Percentiles rank a stretch among this genome's conserved stretches.
These are phyloP conservation scores for Cladorrhinum samala DNA, from an alignment of 495 filamentous ascomycete genomes.

Conservation along the genomic window DNA sequence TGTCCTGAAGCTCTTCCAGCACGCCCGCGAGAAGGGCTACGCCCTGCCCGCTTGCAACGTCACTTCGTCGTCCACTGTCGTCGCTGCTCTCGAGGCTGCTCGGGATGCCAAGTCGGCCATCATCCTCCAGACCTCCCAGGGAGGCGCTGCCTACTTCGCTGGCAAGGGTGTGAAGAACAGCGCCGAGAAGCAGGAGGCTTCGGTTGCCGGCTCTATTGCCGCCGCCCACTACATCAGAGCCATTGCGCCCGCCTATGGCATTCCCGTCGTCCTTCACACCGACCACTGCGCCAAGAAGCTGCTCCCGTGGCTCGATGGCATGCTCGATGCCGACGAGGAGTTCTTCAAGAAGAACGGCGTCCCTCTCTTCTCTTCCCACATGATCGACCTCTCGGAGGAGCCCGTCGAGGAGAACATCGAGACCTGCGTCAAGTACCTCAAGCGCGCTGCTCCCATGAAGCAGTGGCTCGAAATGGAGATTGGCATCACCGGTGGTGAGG, in stretches of 20 bases:
- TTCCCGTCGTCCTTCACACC: conserved; percentile 67
- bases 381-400: conserved; percentile 95
- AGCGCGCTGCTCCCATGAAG: conserved; percentile 89
- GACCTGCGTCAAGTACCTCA: conserved; percentile 83
- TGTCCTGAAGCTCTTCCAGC: conserved; percentile 76
- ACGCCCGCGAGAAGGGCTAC: conserved; percentile 76
- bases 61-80: conserved; percentile 84
- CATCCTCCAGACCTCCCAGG: conserved; percentile 43
- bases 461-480: conserved; percentile 97
- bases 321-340: conserved; percentile 84
- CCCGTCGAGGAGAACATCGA: conserved; percentile 79
- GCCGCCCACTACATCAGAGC: conserved; percentile 90
- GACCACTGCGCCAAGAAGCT: conserved; percentile 93
- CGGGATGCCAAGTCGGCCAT: conserved; percentile 81
- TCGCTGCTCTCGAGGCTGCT: conserved; percentile 87
- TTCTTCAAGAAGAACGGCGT: conserved; percentile 89
- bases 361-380: conserved; percentile 91
- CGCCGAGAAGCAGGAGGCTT: conserved; percentile 66
- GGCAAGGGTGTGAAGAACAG: conserved; percentile 88
- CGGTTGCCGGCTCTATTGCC: conserved; percentile 79
- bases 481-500: conserved; percentile 64
- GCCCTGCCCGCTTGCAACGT: conserved; percentile 86
- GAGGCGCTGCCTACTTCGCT: conserved; percentile 66
- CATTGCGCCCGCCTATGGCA: conserved; percentile 77
- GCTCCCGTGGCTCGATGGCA: conserved; percentile 87